A percentile compares a stretch with the other conserved stretches of the same genome.
Conservation (phyloP, 2,329 filamentous ascomycete genomes). For the Fusarium globosum region DNA sequence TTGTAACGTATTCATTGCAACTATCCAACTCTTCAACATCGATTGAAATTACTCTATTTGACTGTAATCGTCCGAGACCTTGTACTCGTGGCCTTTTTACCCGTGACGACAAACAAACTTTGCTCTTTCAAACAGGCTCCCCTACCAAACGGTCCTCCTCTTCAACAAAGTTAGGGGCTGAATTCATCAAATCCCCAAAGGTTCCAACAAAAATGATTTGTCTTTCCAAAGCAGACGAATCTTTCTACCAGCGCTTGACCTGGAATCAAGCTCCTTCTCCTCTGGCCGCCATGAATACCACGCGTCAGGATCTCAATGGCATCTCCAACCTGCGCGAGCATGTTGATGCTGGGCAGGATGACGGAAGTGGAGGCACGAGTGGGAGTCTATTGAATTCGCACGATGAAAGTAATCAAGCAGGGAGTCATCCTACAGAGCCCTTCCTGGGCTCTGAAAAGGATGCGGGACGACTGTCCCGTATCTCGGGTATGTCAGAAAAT, state of each 20-base stretch:
- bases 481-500: constrained; percentile 39
- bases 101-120: constrained; percentile 2
- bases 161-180: background rate
- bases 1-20: background rate
- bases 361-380: constrained; percentile 43
- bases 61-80: background rate
- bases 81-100: constrained; percentile 21
- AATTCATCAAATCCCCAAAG: background rate
- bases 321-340: constrained; percentile 62
- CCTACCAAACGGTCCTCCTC: background rate
- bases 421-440: constrained; percentile 33
- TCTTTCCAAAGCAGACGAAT: constrained; percentile 65
- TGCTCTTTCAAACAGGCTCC: constrained; percentile 3
- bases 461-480: constrained; percentile 48
- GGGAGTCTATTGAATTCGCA: constrained; percentile 35
- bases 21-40: constrained; percentile 7
- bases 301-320: constrained; percentile 66
- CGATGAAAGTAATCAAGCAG: constrained; percentile 43
- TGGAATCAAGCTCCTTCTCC: constrained; percentile 66
- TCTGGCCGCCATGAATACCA: constrained; percentile 61
- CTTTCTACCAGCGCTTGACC: constrained; percentile 57
- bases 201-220: constrained; percentile 57
- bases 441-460: constrained; percentile 27
- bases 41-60: constrained; percentile 3
- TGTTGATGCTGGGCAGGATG: constrained; percentile 51